Evolutionary conservation across 2,329 filamentous ascomycete genomes (phyloP).

Genomic region (Diaporthe sp.): DNA sequence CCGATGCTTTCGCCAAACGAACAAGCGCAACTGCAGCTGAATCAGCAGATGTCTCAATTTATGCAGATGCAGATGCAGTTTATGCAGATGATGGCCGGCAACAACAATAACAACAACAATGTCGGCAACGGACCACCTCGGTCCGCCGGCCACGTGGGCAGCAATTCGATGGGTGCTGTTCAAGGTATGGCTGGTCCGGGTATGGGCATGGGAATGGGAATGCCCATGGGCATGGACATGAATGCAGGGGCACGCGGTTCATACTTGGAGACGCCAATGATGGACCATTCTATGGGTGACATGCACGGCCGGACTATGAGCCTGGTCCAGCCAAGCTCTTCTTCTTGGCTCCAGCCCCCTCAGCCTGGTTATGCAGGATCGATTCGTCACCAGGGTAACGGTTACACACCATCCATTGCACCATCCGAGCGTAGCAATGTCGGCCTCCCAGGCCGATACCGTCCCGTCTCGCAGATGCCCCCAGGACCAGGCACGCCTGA

Average conservation of each 20-base stretch:
- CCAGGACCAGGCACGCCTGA: conserved; percentile 48
- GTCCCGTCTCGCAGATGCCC: conserved; percentile 82
- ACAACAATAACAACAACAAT: conserved; percentile 47
- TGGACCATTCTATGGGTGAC: conserved; percentile 61
- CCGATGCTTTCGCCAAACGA: conserved; percentile 70
- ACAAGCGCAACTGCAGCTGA: conserved; percentile 84
- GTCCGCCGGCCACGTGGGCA: conserved; percentile 51
- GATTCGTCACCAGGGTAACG: conserved; percentile 63
- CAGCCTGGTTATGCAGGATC: conserved; percentile 63
- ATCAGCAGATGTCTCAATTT: conserved; percentile 86
- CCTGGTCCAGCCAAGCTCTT: conserved; percentile 80
- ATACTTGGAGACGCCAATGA: conserved; percentile 56
- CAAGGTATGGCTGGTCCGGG: conserved; percentile 54
- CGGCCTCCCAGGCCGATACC: conserved; percentile 89
- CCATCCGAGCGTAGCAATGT: conserved; percentile 96
- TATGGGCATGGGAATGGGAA: conserved; percentile 41
- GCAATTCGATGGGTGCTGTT: conserved; percentile 59
- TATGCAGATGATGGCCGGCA: conserved; percentile 82
- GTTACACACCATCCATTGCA: conserved; percentile 91
- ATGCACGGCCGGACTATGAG: conserved; percentile 79
- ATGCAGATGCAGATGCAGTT: conserved; percentile 97
- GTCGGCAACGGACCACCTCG: conserved; percentile 45
- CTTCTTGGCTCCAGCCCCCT: conserved; percentile 68
- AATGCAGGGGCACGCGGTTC: conserved; percentile 56
- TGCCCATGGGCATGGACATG: conserved; percentile 44